phyloP scores from a whole-genome alignment of 768 basidiomycete species.

The Termitomyces sp. region DNA sequence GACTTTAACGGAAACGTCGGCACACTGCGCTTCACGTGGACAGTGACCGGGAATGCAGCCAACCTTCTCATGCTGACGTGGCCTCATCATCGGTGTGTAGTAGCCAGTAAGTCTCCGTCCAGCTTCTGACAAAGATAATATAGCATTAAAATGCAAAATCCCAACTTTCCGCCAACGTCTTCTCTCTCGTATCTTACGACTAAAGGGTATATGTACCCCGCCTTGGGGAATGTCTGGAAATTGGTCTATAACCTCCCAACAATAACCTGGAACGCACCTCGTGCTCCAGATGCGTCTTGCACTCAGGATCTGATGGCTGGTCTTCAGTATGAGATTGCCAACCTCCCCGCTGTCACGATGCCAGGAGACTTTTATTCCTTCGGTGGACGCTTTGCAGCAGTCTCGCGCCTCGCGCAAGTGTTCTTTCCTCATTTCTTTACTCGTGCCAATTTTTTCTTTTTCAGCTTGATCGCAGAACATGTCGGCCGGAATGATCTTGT shows the following conservation, averaged over 20 bases:
- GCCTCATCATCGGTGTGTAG: constrained; percentile 26
- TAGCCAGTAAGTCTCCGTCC: background rate
- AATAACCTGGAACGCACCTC: constrained; percentile 27
- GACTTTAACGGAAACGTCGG: constrained; percentile 22
- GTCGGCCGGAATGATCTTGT: constrained; percentile 26
- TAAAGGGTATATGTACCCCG: constrained; percentile 29
- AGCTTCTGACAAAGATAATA: background rate
- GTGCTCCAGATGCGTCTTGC: constrained; percentile 25
- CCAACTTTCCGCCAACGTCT: constrained; percentile 19
- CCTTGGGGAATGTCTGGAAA: constrained; percentile 25
- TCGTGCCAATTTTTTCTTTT: background rate
- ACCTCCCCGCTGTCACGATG: constrained; percentile 41
- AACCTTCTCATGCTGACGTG: constrained; percentile 27
- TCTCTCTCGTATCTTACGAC: constrained; percentile 27
- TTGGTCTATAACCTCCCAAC: constrained; percentile 24
- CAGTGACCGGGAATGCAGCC: constrained; percentile 20
- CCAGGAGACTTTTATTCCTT: constrained; percentile 31
- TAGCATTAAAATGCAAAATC: constrained; percentile 17
- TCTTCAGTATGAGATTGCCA: constrained; percentile 41
- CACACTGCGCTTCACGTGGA: constrained; percentile 26
- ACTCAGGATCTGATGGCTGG: constrained; percentile 21
- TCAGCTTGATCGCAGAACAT: constrained; percentile 26
- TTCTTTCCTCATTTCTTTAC: background rate
- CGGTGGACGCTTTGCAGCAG: constrained; percentile 22
- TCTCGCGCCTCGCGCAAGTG: constrained; percentile 24